Base-by-base conservation (phyloP, 179 eudicot species). In the Amaranthus tricolor region DNA sequence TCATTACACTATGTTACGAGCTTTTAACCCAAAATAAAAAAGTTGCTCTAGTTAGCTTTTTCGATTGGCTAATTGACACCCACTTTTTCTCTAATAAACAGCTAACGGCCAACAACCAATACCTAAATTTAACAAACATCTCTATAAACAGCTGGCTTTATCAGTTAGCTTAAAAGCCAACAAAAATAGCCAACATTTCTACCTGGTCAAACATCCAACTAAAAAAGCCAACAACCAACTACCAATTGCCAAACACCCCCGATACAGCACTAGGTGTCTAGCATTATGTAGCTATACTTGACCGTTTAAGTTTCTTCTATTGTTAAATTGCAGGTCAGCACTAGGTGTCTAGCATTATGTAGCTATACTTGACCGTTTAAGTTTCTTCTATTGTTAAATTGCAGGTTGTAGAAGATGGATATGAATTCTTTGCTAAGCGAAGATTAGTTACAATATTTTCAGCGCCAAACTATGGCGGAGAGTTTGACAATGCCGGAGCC, bases 341-440 rank as follows among this genome's bases (percentile, higher is more conserved):
- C 49, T 71, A 63, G 48, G 49, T n/a, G n/a, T 45, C 20, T 11
- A 24, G 49, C 16, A 59, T 56, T 44, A 19, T 19, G 61, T 61
- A 63, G 61, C 60, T 56, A 40, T 48, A 31, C 40, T 19, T 71
- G 62, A 72, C 66, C 48, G 59, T 61, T 58, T 9, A 21, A 6
- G 49, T 61, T 56, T 16, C 6, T 66, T 52, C 40, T 64, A 73
- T 44, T 60, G 20, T 62, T 20, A 60, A 57, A 77, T 14, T 84
- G 68, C 84, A 91, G 96, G 96, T 91, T 66, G 96, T 91, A 70
- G 96, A 91, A 84, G 96, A 91, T 74, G 96, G 96, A 6, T 91
- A 91, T 52, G 94, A 91, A 68, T 91, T 91, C 74, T 91, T 91
- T 54, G 94, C 91, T 51, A 86, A 85, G 74, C 79, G 94, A 81